Conservation (phyloP, 2,329 filamentous ascomycete species). For the Fusarium circinatum region DNA sequence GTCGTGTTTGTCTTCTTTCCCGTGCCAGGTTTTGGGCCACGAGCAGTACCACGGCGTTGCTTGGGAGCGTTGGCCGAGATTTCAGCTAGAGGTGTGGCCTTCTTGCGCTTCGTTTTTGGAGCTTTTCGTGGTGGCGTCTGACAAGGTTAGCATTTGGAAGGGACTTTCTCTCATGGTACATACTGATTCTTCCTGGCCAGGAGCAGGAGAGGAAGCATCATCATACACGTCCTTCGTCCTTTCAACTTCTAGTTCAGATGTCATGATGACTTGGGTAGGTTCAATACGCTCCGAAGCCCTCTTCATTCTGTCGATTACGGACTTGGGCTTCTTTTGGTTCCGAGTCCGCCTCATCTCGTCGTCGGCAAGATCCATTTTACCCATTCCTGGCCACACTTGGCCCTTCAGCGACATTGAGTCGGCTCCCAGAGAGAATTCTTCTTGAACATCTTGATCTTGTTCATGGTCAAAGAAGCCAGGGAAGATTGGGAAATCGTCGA, state of each 20-base stretch:
- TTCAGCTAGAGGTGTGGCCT: constrained; percentile 47
- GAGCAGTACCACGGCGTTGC: constrained; percentile 38
- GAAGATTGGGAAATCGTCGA: constrained; percentile 43
- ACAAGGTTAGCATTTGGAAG: constrained; percentile 10
- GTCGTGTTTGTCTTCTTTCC: constrained; percentile 35
- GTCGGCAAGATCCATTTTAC: constrained; percentile 82
- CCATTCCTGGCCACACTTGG: constrained; percentile 80
- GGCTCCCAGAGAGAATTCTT: constrained; percentile 40
- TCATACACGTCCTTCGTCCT: constrained; percentile 69
- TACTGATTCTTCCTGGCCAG: constrained; percentile 56
- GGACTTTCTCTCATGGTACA: constrained; percentile 28
- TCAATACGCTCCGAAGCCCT: constrained; percentile 71
- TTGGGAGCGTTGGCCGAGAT: constrained; percentile 50
- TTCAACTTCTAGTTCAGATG: constrained; percentile 60
- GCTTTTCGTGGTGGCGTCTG: constrained; percentile 47
- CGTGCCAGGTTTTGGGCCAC: constrained; percentile 22
- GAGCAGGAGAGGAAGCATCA: constrained; percentile 63
- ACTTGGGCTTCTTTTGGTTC: constrained; percentile 81
- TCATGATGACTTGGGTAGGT: constrained; percentile 73
- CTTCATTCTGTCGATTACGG: constrained; percentile 74
- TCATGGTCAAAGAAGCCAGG: constrained; percentile 44
- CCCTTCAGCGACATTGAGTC: constrained; percentile 69
- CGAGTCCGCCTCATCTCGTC: constrained; percentile 77
- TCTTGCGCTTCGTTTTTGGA: constrained; percentile 47
- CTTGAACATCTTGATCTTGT: constrained; percentile 44